Evolutionary conservation across 257 asterid genomes (phyloP).

Genomic region (Solanum raphanifolium): DNA sequence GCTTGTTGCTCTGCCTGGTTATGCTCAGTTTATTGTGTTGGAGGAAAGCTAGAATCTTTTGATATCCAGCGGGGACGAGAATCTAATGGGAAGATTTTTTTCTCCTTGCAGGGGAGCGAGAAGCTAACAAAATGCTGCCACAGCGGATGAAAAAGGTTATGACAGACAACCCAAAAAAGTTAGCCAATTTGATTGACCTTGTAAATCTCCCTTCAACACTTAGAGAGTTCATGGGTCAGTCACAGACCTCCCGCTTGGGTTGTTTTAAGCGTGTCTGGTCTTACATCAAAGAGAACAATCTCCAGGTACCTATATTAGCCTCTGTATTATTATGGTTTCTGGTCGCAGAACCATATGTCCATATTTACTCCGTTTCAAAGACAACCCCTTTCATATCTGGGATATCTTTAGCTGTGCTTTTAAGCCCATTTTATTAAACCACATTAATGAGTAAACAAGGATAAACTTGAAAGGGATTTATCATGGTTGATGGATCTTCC

Average conservation of each 20-base stretch:
- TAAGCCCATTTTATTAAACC: not conserved
- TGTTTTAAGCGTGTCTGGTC: conserved; percentile 81
- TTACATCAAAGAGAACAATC: conserved; percentile 74
- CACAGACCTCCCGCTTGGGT: conserved; percentile 82
- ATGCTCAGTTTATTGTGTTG: not conserved
- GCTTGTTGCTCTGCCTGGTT: not conserved
- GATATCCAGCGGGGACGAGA: not conserved
- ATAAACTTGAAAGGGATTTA: not conserved
- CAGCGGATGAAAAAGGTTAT: conserved; percentile 52
- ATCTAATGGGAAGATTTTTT: not conserved
- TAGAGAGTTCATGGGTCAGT: conserved; percentile 85
- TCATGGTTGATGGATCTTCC: not conserved
- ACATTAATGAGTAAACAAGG: not conserved
- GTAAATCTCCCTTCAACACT: conserved; percentile 74
- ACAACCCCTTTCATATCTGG: not conserved
- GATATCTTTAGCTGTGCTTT: not conserved
- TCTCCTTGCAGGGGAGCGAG: not conserved
- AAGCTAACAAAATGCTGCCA: conserved; percentile 41
- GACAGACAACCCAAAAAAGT: conserved; percentile 69
- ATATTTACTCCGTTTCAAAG: not conserved
- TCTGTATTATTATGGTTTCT: not conserved
- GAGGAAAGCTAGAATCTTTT: not conserved
- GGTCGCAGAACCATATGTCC: not conserved
- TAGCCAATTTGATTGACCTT: conserved; percentile 69
- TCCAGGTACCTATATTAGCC: conserved; percentile 43